A percentile compares a stretch with the other conserved stretches of the same genome.
Evolutionary conservation across 257 asterid species (phyloP).

Genomic region (Lantana camara): DNA sequence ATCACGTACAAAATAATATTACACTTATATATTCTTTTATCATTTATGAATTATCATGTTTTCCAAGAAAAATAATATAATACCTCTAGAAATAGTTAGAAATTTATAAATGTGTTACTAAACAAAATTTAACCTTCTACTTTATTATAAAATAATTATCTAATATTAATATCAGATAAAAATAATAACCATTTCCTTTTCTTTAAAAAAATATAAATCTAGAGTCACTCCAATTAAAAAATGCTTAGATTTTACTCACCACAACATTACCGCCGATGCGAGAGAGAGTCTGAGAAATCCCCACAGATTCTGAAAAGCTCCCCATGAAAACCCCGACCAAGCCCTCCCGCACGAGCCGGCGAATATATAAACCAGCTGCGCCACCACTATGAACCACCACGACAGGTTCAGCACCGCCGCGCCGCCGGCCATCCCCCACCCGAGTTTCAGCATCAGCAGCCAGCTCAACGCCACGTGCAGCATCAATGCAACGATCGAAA

Average conservation of each 20-base stretch:
- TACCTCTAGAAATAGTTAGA: no score
- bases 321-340: conserved; percentile 54
- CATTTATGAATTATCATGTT: no score
- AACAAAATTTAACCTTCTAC: no score
- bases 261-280: conserved; percentile 60
- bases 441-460: conserved; percentile 52
- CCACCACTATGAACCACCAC: conserved; percentile 66
- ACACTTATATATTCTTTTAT: no score
- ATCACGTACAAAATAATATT: no score
- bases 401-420: conserved; percentile 48
- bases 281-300: conserved; percentile 52
- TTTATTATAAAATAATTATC: no score
- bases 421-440: conserved; percentile 58
- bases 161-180: no score
- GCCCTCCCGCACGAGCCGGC: conserved; percentile 53
- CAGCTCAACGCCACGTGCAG: conserved; percentile 48
- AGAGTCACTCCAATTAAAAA: no score
- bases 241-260: conserved; percentile 48
- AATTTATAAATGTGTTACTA: no score
- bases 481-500: conserved; percentile 35
- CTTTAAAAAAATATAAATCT: no score
- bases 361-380: conserved; percentile 47
- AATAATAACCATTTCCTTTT: no score
- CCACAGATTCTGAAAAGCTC: conserved; percentile 48
- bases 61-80: no score